Evolutionary conservation across 2,329 filamentous ascomycete species (phyloP), one percentile per base, ranked within the genome.

Genomic region (Scedosporium apiospermum): DNA sequence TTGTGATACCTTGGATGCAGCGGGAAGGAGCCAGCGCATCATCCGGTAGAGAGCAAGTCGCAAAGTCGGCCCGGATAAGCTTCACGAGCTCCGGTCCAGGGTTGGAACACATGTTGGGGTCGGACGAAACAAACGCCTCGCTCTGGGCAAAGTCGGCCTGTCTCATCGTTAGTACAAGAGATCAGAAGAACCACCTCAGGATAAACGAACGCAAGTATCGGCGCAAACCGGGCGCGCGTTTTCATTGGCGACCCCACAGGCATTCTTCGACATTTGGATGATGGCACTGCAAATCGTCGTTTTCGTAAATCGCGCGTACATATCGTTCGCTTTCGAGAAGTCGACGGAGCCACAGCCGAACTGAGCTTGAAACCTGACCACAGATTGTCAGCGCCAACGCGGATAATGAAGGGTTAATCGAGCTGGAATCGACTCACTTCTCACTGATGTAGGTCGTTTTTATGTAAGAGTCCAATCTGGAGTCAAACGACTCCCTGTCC

Each of bases 211-310:
- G 75, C 95, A 99, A 66, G 90, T 88, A 66, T 95, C 89, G 57
- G 93, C 95, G 74, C 95, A 99, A 16, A 98, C 79, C 1, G 95
- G 92, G 64, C 80, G 80, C 4, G 90, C 85, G 51, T 87, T 78
- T 34, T 81, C 76, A n/a, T 80, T 74, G 0, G 87, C 82, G 57
- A 96, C 77, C 21, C 77, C 75, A 75, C 95, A 99, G 27, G 82
- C 71, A 10, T 76, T 72, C 69, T 88, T 86, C 4, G 95, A 98
- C 71, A 91, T 93, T 75, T 99, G 95, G 60, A 99, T 85, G 71
- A 99, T 89, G 67, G 90, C 84, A 79, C 96, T 98, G 82, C 95
- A 99, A 66, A 99, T 83, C 66, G 96, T 88, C 65, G 90, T 95
- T 57, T 87, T 95, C 4, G 93, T 96, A 76, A 93, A 99, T 69